These are phyloP conservation scores for Bremia lactucae DNA, from an alignment of 352 stramenopile species.

Conservation along the genomic window DNA sequence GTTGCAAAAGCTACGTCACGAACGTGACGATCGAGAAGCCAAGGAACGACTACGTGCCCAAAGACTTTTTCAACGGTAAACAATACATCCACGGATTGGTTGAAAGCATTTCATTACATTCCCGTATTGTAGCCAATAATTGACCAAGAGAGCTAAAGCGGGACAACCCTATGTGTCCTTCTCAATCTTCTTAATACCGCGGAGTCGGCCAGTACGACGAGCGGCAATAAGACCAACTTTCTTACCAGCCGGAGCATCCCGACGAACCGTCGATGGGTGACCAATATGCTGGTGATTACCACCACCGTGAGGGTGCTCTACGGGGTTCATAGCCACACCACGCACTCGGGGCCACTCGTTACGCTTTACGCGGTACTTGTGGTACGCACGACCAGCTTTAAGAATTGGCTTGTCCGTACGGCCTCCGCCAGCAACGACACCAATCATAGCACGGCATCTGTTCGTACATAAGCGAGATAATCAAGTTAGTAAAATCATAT, in stretches of 20 bases:
- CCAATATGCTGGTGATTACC: slow-evolving; percentile 99
- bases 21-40: slow-evolving; percentile 28
- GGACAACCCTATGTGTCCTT: slow-evolving; percentile 74
- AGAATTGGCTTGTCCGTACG: slow-evolving; percentile 98
- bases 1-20: slow-evolving; percentile 27
- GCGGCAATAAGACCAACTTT: slow-evolving; percentile 99
- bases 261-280: slow-evolving; percentile 94
- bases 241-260: slow-evolving; percentile 92
- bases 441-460: slow-evolving; percentile 92
- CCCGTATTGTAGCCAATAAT: slow-evolving; percentile 17
- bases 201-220: slow-evolving; percentile 93
- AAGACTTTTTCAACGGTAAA: slow-evolving; percentile 12
- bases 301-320: slow-evolving; percentile 99
- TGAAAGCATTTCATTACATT: slow-evolving; percentile 43
- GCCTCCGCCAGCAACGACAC: slow-evolving; percentile 96
- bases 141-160: slow-evolving; percentile 10
- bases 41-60: slow-evolving; percentile 22
- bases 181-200: slow-evolving; percentile 96
- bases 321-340: slow-evolving; percentile 99
- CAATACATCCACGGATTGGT: too few species aligned
- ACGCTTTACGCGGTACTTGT: slow-evolving; percentile 98
- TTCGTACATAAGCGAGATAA: slow-evolving; percentile 22
- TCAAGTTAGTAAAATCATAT: slow-evolving; percentile 20
- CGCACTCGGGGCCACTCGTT: slow-evolving; percentile 98
- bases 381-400: slow-evolving; percentile 95